phyloP scores from a whole-genome alignment of 2,329 filamentous ascomycete genomes.

The Dactylellina drechsleri region DNA sequence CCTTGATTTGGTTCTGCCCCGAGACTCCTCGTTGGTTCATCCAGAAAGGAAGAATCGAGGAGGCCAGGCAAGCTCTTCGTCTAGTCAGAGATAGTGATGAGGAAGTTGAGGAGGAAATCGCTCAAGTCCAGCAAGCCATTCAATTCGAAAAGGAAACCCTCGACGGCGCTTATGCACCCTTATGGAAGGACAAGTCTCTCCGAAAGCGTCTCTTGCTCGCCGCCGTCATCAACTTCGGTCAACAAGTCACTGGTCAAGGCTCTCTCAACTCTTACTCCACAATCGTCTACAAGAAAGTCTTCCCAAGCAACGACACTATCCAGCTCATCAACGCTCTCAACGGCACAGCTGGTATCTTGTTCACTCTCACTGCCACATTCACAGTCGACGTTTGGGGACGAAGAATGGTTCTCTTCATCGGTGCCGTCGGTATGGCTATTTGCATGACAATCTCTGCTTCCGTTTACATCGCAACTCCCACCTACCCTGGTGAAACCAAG shows the following conservation, averaged over 20 bases:
- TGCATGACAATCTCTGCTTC: slow-evolving; percentile 75
- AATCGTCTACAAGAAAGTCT: slow-evolving; percentile 78
- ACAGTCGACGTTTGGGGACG: slow-evolving; percentile 77
- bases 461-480: slow-evolving; percentile 70
- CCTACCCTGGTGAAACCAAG: slow-evolving; percentile 67
- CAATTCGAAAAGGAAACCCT: slow-evolving; percentile 78
- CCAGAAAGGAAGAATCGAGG: slow-evolving; percentile 70
- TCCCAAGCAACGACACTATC: slow-evolving; percentile 69
- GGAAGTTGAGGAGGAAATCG: slow-evolving; percentile 74
- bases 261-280: slow-evolving; percentile 78
- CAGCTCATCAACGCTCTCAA: slow-evolving; percentile 79
- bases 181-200: slow-evolving; percentile 76
- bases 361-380: slow-evolving; percentile 78
- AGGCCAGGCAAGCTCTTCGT: slow-evolving; percentile 69
- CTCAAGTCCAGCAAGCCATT: slow-evolving; percentile 73
- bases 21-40: slow-evolving; percentile 77
- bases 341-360: slow-evolving; percentile 76
- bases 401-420: slow-evolving; percentile 75
- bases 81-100: slow-evolving; percentile 72
- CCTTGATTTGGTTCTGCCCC: slow-evolving; percentile 72
- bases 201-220: slow-evolving; percentile 74
- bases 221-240: slow-evolving; percentile 74
- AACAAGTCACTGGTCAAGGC: slow-evolving; percentile 78
- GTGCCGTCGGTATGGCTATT: slow-evolving; percentile 73
- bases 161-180: slow-evolving; percentile 70